Percentiles rank a stretch among this genome's conserved stretches.
phyloP scores from a whole-genome alignment of 306 rosid genomes.

The Glycine soja region DNA sequence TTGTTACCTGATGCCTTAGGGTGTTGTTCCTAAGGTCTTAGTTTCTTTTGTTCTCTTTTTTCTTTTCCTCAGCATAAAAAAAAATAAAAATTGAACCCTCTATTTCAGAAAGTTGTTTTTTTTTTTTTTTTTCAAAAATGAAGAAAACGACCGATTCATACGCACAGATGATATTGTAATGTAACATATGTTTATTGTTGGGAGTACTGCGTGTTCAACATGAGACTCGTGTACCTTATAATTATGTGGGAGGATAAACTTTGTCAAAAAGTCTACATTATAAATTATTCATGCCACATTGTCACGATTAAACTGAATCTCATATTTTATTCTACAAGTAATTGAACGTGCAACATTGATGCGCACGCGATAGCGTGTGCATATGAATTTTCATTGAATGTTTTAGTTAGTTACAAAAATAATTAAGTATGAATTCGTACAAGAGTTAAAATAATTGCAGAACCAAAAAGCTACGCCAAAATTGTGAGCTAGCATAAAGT shows the following conservation, averaged over 20 bases:
- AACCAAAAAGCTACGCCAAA: background rate
- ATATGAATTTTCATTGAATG: background rate
- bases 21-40: no score
- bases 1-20: no score
- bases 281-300: background rate
- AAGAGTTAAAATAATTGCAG: background rate
- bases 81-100: no score
- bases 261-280: background rate
- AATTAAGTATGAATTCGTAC: background rate
- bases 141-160: no score
- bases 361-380: background rate
- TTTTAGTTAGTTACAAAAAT: background rate
- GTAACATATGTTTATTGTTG: no score
- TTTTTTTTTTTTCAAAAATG: no score
- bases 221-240: background rate
- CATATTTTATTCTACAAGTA: background rate
- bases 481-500: background rate
- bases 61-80: no score
- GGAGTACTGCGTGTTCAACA: background rate
- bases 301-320: background rate
- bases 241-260: background rate
- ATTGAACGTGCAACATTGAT: background rate
- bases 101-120: no score
- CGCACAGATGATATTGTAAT: no score
- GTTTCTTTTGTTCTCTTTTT: no score